These are phyloP conservation scores for Ramaria sp. DNA, from an alignment of 768 basidiomycete genomes.

Conservation along the genomic window DNA sequence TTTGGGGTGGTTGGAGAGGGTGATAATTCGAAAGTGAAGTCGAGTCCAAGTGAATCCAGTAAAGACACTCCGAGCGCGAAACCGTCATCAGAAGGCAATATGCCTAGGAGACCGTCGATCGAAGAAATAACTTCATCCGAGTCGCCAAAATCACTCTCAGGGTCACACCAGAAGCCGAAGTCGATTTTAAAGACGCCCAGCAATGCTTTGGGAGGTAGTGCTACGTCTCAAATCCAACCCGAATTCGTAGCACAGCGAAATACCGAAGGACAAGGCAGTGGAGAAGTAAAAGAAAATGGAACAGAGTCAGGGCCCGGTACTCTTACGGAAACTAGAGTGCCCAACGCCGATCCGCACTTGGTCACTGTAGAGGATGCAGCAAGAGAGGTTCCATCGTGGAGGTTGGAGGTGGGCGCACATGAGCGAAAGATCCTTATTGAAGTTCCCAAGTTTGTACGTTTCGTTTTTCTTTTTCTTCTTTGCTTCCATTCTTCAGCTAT, in stretches of 20 bases:
- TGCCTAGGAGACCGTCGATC: slow-evolving; percentile 32
- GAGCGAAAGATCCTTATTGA: too few relatives aligned
- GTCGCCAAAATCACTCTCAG: neutral
- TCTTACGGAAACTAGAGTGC: too few relatives aligned
- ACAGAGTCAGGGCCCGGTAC: too few relatives aligned
- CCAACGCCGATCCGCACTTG: too few relatives aligned
- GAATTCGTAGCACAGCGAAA: too few relatives aligned
- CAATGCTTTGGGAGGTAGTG: neutral
- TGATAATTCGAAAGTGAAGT: neutral
- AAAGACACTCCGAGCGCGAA: neutral
- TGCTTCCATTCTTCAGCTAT: too few relatives aligned
- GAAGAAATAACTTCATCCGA: slow-evolving; percentile 26
- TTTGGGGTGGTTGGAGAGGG: neutral
- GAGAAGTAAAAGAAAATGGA: too few relatives aligned
- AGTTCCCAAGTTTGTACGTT: neutral
- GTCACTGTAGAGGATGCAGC: too few relatives aligned
- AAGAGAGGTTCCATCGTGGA: too few relatives aligned
- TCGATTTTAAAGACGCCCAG: slow-evolving; percentile 1
- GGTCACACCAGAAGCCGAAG: neutral
- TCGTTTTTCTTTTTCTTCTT: neutral
- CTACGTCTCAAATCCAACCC: neutral
- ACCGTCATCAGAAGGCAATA: neutral
- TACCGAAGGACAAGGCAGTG: too few relatives aligned
- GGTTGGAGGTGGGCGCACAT: too few relatives aligned
- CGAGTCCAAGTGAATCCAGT: neutral